Conservation (phyloP, 1,284 basidiomycete species). For the Irpex sp. region DNA sequence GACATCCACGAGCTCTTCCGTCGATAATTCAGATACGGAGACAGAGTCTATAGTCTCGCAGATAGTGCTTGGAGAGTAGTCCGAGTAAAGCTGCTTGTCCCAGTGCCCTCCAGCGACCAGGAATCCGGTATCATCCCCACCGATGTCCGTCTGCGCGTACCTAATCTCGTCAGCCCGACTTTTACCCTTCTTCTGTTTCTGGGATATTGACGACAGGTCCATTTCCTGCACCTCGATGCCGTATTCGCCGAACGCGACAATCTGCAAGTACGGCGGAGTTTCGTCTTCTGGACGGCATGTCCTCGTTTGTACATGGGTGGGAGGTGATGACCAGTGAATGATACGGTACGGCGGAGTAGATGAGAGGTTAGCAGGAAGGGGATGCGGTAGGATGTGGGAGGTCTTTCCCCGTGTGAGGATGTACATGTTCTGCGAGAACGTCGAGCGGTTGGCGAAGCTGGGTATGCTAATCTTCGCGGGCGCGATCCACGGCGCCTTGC, state of each 20-base stretch:
- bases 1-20: conserved; percentile 42
- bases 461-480: conserved; percentile 53
- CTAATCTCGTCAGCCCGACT: conserved; percentile 39
- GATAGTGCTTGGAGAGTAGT: conserved; percentile 32
- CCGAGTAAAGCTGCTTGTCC: conserved; percentile 48
- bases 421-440: conserved; percentile 41
- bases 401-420: conserved; percentile 65
- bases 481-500: conserved; percentile 51
- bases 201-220: conserved; percentile 33
- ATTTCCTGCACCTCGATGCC: conserved; percentile 72
- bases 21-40: conserved; percentile 48
- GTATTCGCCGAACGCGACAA: conserved; percentile 62
- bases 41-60: conserved; percentile 37
- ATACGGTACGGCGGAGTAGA: conserved; percentile 46
- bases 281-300: conserved; percentile 36
- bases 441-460: conserved; percentile 17
- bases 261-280: conserved; percentile 52
- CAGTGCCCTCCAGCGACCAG: conserved; percentile 67
- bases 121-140: conserved; percentile 57
- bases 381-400: conserved; percentile 65
- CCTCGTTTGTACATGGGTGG: conserved; percentile 52
- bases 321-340: conserved; percentile 56
- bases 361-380: conserved; percentile 53
- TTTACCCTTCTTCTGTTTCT: conserved; percentile 51
- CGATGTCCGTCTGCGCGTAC: conserved; percentile 56